These are phyloP conservation scores for Parathielavia hyrcaniae DNA, from an alignment of 495 filamentous ascomycete genomes.

Conservation along the genomic window DNA sequence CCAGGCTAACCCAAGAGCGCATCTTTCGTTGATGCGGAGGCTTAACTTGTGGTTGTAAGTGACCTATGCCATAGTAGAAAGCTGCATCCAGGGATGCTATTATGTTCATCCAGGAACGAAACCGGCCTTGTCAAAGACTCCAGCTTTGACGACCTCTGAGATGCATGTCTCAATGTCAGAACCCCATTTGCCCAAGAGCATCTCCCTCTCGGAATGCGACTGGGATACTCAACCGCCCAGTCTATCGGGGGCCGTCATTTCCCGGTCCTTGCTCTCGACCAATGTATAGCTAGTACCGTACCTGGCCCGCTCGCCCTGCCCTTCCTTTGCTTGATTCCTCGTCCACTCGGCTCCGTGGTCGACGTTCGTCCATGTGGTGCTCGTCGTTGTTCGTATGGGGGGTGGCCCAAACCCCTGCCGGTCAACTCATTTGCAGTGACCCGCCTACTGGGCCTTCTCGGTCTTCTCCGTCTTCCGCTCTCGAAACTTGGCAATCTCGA, in stretches of 20 bases:
- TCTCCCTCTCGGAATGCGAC: too few relatives aligned
- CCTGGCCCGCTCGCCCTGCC: not conserved
- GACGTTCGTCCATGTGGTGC: not conserved
- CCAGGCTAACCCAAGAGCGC: too few relatives aligned
- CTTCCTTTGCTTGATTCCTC: not conserved
- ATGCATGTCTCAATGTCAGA: too few relatives aligned
- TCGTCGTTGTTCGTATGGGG: not conserved
- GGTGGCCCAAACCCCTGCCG: not conserved
- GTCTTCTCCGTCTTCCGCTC: slow-evolving; percentile 32
- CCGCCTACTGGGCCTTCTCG: not conserved
- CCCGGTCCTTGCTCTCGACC: not conserved
- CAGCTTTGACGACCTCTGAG: too few relatives aligned
- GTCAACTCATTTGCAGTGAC: not conserved
- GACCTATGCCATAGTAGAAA: too few relatives aligned
- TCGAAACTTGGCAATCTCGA: slow-evolving; percentile 59
- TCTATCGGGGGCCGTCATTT: not conserved
- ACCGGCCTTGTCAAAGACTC: too few relatives aligned
- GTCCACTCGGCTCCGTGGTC: not conserved
- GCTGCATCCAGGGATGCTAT: too few relatives aligned
- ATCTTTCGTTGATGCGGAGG: too few relatives aligned
- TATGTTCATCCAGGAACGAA: too few relatives aligned
- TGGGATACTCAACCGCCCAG: not conserved
- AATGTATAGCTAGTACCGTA: not conserved
- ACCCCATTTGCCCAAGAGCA: too few relatives aligned
- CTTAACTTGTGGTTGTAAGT: too few relatives aligned